Conservation (phyloP, 75 land plant genomes). For the Gnetum montanum region DNA sequence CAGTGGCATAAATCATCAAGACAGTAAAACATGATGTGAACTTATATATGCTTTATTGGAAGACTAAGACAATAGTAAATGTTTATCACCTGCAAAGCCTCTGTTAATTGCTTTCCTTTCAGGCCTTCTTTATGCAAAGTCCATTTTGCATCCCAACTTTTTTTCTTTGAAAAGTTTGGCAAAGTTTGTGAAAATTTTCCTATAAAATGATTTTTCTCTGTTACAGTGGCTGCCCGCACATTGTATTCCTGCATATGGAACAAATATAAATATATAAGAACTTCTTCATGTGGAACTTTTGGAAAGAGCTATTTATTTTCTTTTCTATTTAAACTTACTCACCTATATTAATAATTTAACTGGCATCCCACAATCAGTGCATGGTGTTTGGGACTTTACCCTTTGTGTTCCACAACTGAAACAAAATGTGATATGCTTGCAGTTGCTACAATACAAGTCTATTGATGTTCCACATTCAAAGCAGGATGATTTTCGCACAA, state of each 20-base stretch:
- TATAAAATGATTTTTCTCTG: constrained; percentile 62
- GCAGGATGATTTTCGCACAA: constrained; percentile 70
- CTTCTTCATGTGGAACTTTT: no score
- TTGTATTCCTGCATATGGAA: constrained; percentile 65
- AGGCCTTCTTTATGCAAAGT: constrained; percentile 74
- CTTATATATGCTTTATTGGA: no score
- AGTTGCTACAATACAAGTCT: constrained; percentile 84
- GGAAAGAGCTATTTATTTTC: no score
- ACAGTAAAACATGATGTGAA: no score
- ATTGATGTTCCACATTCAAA: constrained; percentile 54
- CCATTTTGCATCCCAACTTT: constrained; percentile 75
- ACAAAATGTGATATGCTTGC: constrained; percentile 93
- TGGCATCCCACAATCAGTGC: constrained; percentile 58
- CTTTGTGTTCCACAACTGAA: constrained; percentile 68
- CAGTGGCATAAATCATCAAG: no score
- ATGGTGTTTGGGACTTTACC: constrained; percentile 51
- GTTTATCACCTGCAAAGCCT: constrained; percentile 66
- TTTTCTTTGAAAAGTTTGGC: constrained; percentile 84
- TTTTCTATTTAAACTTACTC: no score
- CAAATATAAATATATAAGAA: not conserved
- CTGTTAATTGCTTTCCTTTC: constrained; percentile 89
- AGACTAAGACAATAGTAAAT: no score
- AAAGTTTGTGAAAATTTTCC: constrained; percentile 78
- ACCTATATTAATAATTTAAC: constrained; percentile 76
- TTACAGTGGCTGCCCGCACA: constrained; percentile 44